Base-by-base conservation (phyloP, 768 basidiomycete genomes). In the Leccinellum rugosiceps region DNA sequence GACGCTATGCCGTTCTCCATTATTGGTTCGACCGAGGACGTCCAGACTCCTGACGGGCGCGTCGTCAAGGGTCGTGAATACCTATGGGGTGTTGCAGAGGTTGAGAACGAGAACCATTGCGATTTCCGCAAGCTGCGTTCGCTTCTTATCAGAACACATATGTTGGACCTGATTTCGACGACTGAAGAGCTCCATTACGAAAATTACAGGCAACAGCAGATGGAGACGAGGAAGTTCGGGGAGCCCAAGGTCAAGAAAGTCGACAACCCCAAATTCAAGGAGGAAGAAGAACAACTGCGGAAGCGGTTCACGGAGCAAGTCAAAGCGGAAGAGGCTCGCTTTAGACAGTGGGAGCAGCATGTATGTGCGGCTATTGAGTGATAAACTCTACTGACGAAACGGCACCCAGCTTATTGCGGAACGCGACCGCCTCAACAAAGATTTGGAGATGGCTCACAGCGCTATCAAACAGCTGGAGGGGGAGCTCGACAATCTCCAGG, bases 81-180 rank as follows among this genome's bases (percentile, higher is more conserved):
- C 72, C 85, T 96, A 14, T 99, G 97, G 97, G 97, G 97, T 80
- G 94, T 99, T n/a, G 97, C 97, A 9, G 97, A 99, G 80, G 96
- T 99, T 59, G 97, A 99, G 77, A 98, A 99, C 72, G 97, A 99
- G 78, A 88, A 89, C 72, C 97, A 99, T 77, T 99, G 97, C 72
- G 97, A 98, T 76, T 99, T 99, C 86, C 91, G 90, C 77, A 98
- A 97, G 76, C 81, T 99, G 51, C 90, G 97, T 54, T 93, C 94
- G 11, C 81, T 98, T 43, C 81, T 98, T 47, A 96, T 98, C 75
- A 87, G 97, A 65, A 97, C 95, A 14, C 92, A 98, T 80, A 98
- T 99, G 97, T 80, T 98, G 56, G 97, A 99, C 74, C 83, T 98
- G 55, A 97, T 98, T 75, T 88, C 89, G 30, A 95, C 94, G 1